Percentiles rank a stretch among this genome's conserved stretches.
Evolutionary conservation across 192 early-diverging fungal species (phyloP).

Genomic region (Haplosporangium gracile): DNA sequence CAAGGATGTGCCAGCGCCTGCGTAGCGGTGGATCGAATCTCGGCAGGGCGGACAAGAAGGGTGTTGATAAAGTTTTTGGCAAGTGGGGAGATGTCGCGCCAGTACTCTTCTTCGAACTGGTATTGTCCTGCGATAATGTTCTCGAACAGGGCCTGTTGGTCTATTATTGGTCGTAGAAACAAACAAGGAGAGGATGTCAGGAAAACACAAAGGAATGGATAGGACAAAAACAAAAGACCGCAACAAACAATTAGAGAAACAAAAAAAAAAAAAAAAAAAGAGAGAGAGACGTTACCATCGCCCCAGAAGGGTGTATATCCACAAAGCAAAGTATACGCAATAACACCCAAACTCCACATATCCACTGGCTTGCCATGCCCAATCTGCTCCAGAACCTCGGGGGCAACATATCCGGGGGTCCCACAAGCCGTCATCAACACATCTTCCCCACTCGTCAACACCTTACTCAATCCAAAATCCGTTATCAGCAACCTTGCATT

Average conservation of each 20-base stretch:
- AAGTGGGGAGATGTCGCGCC: constrained; percentile 83
- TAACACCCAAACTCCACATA: constrained; percentile 95
- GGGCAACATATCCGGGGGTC: constrained; percentile 90
- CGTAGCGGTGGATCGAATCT: constrained; percentile 79
- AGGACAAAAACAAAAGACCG: constrained; percentile 34
- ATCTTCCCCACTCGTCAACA: constrained; percentile 80
- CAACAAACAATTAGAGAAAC: constrained; percentile 9
- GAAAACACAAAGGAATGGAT: constrained; percentile 24
- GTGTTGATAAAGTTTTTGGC: constrained; percentile 83
- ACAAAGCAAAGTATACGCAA: constrained; percentile 88
- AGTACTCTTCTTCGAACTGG: constrained; percentile 79
- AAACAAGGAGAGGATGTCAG: neutral
- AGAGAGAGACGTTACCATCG: constrained; percentile 44
- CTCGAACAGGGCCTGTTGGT: constrained; percentile 73
- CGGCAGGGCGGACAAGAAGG: constrained; percentile 75
- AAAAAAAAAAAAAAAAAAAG: neutral
- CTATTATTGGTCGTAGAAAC: constrained; percentile 18
- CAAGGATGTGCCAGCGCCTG: constrained; percentile 90
- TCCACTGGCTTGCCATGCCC: constrained; percentile 95
- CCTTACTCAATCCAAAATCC: constrained; percentile 89
- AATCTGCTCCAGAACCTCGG: constrained; percentile 86
- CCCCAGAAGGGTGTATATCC: constrained; percentile 83
- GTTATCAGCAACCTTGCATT: constrained; percentile 85
- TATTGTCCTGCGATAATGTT: constrained; percentile 78
- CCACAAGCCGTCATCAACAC: constrained; percentile 90